phyloP scores from a whole-genome alignment of 2,329 filamentous ascomycete genomes.

The Colletotrichum tanaceti region DNA sequence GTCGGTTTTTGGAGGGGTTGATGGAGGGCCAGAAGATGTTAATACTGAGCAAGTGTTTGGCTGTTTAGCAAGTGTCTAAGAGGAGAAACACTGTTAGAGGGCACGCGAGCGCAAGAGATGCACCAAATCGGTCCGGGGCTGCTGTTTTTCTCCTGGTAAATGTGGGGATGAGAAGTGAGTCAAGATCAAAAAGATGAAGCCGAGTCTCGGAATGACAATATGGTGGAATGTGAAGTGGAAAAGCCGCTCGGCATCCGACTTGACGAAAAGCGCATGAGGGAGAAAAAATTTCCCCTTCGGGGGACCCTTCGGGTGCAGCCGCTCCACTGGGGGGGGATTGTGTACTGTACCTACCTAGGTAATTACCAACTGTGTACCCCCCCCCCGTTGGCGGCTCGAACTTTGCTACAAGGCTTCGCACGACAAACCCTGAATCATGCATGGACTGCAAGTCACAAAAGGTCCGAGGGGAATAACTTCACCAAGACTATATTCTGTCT shows the following conservation, averaged over 20 bases:
- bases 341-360: too few species aligned
- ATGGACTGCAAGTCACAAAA: not conserved
- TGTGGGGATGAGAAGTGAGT: conserved; percentile 15
- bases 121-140: not conserved
- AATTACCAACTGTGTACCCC: too few species aligned
- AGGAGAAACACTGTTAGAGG: too few species aligned
- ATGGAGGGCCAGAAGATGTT: conserved; percentile 3
- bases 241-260: conserved; percentile 11
- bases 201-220: conserved; percentile 28
- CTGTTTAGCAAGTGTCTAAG: not conserved
- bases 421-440: not conserved
- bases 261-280: conserved; percentile 24
- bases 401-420: conserved; percentile 10
- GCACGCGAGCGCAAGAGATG: not conserved
- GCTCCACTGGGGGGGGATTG: conserved; percentile 19
- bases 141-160: not conserved
- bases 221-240: conserved; percentile 9
- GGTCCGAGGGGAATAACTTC: not conserved
- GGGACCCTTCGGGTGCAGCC: conserved; percentile 33
- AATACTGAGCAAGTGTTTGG: not conserved
- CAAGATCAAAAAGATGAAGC: conserved; percentile 6
- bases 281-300: conserved; percentile 37
- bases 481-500: not conserved
- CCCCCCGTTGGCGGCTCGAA: conserved; percentile 12
- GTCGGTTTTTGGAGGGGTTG: conserved; percentile 7